A percentile compares a stretch with the other conserved stretches of the same genome.
These are phyloP conservation scores for Cytospora paraplurivora DNA, from an alignment of 2,329 filamentous ascomycete species.

Conservation along the genomic window DNA sequence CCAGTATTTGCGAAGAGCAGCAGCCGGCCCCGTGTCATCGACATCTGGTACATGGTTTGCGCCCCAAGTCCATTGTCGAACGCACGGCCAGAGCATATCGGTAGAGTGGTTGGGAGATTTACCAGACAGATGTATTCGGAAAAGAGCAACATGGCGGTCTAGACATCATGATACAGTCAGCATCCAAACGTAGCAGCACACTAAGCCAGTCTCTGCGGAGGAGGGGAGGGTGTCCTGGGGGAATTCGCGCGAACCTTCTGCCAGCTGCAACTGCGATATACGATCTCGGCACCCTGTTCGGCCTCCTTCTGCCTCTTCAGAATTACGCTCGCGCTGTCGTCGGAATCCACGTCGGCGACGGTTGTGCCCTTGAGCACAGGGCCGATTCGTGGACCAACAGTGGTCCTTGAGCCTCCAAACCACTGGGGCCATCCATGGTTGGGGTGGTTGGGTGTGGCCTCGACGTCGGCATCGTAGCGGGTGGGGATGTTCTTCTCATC, in stretches of 20 bases:
- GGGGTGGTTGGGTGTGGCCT: conserved; percentile 7
- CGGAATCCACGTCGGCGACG: conserved; percentile 43
- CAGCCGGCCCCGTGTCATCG: background rate
- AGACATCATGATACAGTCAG: conserved; percentile 21
- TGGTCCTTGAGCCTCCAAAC: conserved; percentile 45
- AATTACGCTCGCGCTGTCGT: conserved; percentile 52
- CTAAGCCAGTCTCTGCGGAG: background rate
- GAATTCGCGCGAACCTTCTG: conserved; percentile 63
- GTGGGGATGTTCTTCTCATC: conserved; percentile 20
- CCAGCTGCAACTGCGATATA: conserved; percentile 94
- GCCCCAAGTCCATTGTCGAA: background rate
- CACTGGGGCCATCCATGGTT: conserved; percentile 20
- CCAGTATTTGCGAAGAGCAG: background rate
- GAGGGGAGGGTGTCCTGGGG: conserved; percentile 24
- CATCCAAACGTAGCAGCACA: background rate
- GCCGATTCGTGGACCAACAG: conserved; percentile 55
- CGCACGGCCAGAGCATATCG: background rate
- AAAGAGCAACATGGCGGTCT: conserved; percentile 87
- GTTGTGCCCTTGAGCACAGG: conserved; percentile 43
- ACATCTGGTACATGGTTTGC: background rate
- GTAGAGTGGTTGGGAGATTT: conserved; percentile 24
- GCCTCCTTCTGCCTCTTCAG: conserved; percentile 70
- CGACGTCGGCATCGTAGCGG: conserved; percentile 16
- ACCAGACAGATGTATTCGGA: conserved; percentile 90
- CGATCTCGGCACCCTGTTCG: conserved; percentile 77